These are phyloP conservation scores for Rauvolfia tetraphylla DNA, from an alignment of 257 asterid species.

Conservation along the genomic window DNA sequence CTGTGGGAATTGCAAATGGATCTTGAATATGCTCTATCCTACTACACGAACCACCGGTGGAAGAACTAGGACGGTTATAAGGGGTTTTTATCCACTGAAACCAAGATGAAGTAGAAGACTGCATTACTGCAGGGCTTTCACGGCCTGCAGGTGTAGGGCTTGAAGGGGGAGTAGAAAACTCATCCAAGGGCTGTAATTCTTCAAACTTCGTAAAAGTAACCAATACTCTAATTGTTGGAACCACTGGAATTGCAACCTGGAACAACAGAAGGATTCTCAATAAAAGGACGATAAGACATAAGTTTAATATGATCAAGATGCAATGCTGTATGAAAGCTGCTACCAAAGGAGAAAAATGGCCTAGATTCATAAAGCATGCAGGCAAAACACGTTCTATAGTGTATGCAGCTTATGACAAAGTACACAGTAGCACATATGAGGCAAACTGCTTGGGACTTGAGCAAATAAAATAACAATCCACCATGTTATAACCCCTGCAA, in stretches of 20 bases:
- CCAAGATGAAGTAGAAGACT: slow-evolving; percentile 73
- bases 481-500: not conserved
- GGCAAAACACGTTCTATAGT: not conserved
- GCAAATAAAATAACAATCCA: not conserved
- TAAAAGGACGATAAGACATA: not conserved
- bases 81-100: slow-evolving; percentile 93
- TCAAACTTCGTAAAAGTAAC: slow-evolving; percentile 92
- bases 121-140: slow-evolving; percentile 50
- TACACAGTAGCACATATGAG: not conserved
- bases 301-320: not conserved
- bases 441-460: not conserved
- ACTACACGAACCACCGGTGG: slow-evolving; percentile 47
- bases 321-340: not conserved
- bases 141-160: slow-evolving; percentile 53
- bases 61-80: slow-evolving; percentile 54
- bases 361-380: not conserved
- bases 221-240: slow-evolving; percentile 82
- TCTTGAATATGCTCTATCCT: slow-evolving; percentile 67
- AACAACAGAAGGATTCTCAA: slow-evolving; percentile 16
- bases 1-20: slow-evolving; percentile 73
- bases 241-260: slow-evolving; percentile 93
- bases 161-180: slow-evolving; percentile 86
- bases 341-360: not conserved
- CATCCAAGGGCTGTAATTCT: slow-evolving; percentile 81
- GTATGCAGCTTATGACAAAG: not conserved